phyloP scores from a whole-genome alignment of 176 grass and related monocot genomes.

The Lolium rigidum region DNA sequence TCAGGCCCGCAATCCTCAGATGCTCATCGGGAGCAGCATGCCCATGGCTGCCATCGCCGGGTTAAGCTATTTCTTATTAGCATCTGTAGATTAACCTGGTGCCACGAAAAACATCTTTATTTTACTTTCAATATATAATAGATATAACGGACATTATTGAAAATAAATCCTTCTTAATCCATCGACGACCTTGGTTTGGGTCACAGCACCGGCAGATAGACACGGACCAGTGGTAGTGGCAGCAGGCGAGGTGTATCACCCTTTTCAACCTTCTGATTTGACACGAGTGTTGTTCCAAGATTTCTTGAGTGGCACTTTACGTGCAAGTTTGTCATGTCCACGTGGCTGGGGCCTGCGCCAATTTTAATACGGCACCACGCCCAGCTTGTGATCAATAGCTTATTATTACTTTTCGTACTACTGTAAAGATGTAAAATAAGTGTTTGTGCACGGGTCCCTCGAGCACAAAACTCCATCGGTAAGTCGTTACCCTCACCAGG shows the following conservation, averaged over 20 bases:
- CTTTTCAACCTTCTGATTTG: not conserved
- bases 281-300: too few species aligned
- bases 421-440: not conserved
- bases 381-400: constrained; percentile 35
- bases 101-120: too few species aligned
- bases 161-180: too few species aligned
- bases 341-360: not conserved
- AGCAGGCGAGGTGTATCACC: not conserved
- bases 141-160: too few species aligned
- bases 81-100: too few species aligned
- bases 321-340: constrained; percentile 11
- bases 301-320: not conserved
- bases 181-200: too few species aligned
- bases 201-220: not conserved
- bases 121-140: too few species aligned
- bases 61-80: too few species aligned
- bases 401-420: not conserved
- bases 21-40: too few species aligned
- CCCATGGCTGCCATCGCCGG: too few species aligned
- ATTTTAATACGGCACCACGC: constrained; percentile 34
- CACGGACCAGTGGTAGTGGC: not conserved
- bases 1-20: too few species aligned
- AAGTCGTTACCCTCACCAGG: constrained; percentile 6
- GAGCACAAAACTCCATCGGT: constrained; percentile 26
- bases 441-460: not conserved